phyloP scores from a whole-genome alignment of 495 filamentous ascomycete species.

The Aspergillus hancockii region DNA sequence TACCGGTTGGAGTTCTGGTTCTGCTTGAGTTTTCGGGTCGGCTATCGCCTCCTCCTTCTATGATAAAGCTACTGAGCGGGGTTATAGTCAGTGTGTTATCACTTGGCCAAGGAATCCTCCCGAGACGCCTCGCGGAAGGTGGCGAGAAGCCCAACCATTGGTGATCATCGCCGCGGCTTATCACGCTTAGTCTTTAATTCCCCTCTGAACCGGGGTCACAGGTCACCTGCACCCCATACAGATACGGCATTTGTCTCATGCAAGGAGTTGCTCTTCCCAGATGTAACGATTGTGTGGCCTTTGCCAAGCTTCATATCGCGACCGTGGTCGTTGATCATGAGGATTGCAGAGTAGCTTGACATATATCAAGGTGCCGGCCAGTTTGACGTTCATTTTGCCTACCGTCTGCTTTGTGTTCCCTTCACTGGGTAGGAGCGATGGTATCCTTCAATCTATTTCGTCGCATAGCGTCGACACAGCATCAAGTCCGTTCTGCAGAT shows the following conservation, averaged over 20 bases:
- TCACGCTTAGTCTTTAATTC: constrained; percentile 1
- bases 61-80: not conserved
- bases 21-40: not conserved
- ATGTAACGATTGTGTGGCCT: not conserved
- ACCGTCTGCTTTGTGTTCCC: not conserved
- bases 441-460: constrained; percentile 22
- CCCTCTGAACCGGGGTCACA: not conserved
- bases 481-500: constrained; percentile 20
- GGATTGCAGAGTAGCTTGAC: not conserved
- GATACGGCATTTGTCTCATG: not conserved
- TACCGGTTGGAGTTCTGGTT: not conserved
- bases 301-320: not conserved
- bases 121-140: not conserved
- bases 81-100: not conserved
- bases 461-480: constrained; percentile 11
- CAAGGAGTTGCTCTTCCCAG: not conserved
- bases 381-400: not conserved
- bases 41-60: not conserved
- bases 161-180: constrained; percentile 12
- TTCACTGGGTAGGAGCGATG: constrained; percentile 10
- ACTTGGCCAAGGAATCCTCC: not conserved
- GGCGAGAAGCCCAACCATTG: not conserved
- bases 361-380: not conserved
- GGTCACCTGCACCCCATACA: not conserved
- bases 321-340: constrained; percentile 3